phyloP scores from a whole-genome alignment of 805 yeast species.

The Saturnispora bothae region DNA sequence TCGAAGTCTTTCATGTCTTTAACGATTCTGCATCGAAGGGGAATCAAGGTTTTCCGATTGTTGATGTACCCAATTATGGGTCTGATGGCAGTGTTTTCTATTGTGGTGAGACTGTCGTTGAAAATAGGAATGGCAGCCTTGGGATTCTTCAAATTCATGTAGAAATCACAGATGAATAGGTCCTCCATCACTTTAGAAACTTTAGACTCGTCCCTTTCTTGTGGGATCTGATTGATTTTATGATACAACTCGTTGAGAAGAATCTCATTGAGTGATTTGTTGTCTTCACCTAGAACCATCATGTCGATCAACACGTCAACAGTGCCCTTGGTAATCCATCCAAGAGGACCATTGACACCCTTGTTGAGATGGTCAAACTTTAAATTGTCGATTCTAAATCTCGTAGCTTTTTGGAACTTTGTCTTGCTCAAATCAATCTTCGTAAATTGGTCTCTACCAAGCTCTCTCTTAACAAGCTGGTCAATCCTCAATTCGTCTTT shows the following conservation, averaged over 20 bases:
- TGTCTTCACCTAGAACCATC: constrained; percentile 50
- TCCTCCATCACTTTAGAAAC: constrained; percentile 10
- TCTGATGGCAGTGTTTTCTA: constrained; percentile 82
- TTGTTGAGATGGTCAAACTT: constrained; percentile 82
- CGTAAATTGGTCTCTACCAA: constrained; percentile 13
- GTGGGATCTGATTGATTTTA: constrained; percentile 4
- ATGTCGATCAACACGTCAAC: constrained; percentile 93
- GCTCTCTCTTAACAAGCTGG: constrained; percentile 16
- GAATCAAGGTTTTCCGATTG: constrained; percentile 80
- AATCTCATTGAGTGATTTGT: constrained; percentile 31
- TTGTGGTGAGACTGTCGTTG: constrained; percentile 78
- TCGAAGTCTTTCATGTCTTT: constrained; percentile 77
- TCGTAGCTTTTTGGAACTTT: constrained; percentile 41
- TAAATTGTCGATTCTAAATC: constrained; percentile 76
- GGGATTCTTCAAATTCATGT: constrained; percentile 72
- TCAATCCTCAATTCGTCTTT: constrained; percentile 22
- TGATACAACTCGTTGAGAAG: constrained; percentile 25
- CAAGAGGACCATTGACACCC: constrained; percentile 90
- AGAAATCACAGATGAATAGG: constrained; percentile 62
- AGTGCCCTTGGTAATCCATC: constrained; percentile 89
- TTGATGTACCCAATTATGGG: constrained; percentile 96
- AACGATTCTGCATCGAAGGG: constrained; percentile 71
- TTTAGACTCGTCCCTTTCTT: constrained; percentile 2
- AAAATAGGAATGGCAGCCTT: constrained; percentile 84
- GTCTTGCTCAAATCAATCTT: constrained; percentile 12